A percentile compares a stretch with the other conserved stretches of the same genome.
Conservation (phyloP, 1,139 yeast genomes). For the Arxiozyma bovina region DNA sequence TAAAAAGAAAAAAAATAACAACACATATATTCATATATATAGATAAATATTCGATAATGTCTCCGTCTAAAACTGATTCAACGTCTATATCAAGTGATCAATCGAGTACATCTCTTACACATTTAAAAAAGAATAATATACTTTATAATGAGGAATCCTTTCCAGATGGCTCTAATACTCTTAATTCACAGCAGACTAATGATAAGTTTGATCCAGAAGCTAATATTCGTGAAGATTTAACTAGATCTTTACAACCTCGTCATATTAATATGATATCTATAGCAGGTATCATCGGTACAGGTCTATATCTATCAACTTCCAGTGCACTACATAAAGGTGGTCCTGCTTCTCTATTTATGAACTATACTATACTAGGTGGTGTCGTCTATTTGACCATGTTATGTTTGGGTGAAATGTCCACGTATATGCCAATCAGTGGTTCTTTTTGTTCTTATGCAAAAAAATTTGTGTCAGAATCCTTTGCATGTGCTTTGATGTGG, state of each 20-base stretch:
- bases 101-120: neutral
- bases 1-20: neutral
- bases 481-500: conserved; percentile 53
- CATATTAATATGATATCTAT: conserved; percentile 56
- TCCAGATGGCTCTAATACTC: neutral
- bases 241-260: conserved; percentile 41
- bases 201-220: conserved; percentile 11
- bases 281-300: conserved; percentile 63
- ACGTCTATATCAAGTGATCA: neutral
- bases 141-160: neutral
- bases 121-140: neutral
- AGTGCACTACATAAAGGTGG: conserved; percentile 53
- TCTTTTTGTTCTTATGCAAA: conserved; percentile 53
- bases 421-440: conserved; percentile 55
- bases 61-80: neutral
- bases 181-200: neutral
- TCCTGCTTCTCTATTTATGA: conserved; percentile 52
- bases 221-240: conserved; percentile 19
- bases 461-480: conserved; percentile 52
- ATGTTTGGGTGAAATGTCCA: conserved; percentile 57
- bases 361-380: conserved; percentile 50
- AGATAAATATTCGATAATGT: neutral
- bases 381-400: conserved; percentile 54
- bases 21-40: neutral
- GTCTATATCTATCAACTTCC: conserved; percentile 55